Evolutionary conservation across 441 rosid species (phyloP).

Genomic region (Pelargonium hybrid): DNA sequence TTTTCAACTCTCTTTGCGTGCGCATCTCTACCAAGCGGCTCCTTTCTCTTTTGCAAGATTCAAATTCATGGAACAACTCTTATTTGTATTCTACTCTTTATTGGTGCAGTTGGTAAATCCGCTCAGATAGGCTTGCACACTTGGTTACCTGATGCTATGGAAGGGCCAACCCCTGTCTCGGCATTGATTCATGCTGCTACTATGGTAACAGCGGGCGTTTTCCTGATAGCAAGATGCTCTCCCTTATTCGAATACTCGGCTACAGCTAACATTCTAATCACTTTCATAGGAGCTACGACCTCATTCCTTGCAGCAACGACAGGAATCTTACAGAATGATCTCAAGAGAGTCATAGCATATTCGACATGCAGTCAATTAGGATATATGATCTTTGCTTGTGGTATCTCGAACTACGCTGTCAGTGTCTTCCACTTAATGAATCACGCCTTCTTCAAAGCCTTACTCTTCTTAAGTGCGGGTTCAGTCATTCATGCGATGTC

Average conservation of each 20-base stretch:
- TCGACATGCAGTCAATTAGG: background rate
- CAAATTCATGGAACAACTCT: background rate
- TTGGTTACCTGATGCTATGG: constrained; percentile 9
- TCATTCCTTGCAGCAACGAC: too few species aligned
- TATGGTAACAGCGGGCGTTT: constrained; percentile 9
- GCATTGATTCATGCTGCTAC: constrained; percentile 11
- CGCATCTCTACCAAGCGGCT: too few species aligned
- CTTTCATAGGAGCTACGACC: too few species aligned
- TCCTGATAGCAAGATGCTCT: background rate
- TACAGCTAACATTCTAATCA: too few species aligned
- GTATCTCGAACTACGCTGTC: background rate
- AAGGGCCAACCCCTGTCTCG: constrained; percentile 10
- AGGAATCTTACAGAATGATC: background rate
- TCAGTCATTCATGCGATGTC: constrained; percentile 19
- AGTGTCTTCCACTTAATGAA: background rate
- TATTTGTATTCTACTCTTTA: background rate
- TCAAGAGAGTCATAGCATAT: background rate
- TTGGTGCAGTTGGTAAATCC: constrained; percentile 5
- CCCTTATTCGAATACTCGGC: constrained; percentile 6
- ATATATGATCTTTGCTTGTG: background rate
- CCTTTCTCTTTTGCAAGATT: too few species aligned
- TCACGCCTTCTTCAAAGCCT: constrained; percentile 20
- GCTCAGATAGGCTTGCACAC: constrained; percentile 4
- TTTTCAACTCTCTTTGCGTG: too few species aligned
- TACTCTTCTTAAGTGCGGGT: constrained; percentile 17